Evolutionary conservation across 495 filamentous ascomycete species (phyloP), one percentile per base, ranked within the genome.

Genomic region (Cudoniella acicularis): DNA sequence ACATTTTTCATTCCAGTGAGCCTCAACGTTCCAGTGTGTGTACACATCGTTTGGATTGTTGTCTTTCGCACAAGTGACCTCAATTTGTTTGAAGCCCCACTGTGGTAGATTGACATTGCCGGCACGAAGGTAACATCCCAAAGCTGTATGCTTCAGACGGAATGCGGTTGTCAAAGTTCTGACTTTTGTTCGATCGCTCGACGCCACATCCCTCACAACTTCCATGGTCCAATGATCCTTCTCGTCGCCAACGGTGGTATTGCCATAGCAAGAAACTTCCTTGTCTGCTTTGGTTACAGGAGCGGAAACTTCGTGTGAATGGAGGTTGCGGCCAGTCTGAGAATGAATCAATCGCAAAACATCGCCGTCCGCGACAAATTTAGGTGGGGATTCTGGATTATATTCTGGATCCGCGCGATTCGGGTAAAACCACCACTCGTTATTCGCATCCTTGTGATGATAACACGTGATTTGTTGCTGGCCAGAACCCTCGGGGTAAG

Each of bases 41-140:
- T 96, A 98, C 58, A 91, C 82, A 72, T 98, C 94, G 25, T 84
- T 78, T 1, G 91, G 91, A 66, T 93, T 92, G 76, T 97, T 98
- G 63, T 89, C 86, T 78, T 97, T 97, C 59, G 83, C 83, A 73
- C 94, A 98, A 17, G 92, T 96, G 22, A 92, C 91, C 75, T 98
- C 94, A 65, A 98, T 98, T 72, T 98, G 94, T 77, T 98, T 98
- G 83, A 98, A 98, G 59, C 94, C 94, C 94, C 94, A 98, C 68
- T 98, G 94, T 21, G 94, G 94, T 54, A 98, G 81, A 71, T 98
- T 98, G 66, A 92, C 87, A 65, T 96, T 98, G 62, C 93, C 95
- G 55, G 94, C 94, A 55, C 95, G 86, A 22, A 98, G 81, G 70
- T 98, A 98, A 72, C 94, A 98, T 54, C 91, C 91, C 55, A 98